phyloP scores from a whole-genome alignment of 164 flowering plant genomes.

The Hamamelis virginiana region DNA sequence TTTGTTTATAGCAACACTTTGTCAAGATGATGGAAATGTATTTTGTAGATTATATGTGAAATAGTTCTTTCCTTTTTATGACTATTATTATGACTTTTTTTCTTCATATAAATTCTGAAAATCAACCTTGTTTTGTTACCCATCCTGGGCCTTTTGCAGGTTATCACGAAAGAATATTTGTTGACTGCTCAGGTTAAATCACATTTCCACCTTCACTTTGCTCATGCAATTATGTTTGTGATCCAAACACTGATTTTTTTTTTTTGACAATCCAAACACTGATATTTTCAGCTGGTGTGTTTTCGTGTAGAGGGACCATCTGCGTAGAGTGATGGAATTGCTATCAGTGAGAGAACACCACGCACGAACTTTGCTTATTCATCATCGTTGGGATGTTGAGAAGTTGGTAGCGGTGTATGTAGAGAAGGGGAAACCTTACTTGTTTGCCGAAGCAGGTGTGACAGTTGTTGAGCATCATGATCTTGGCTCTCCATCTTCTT shows the following conservation, averaged over 20 bases:
- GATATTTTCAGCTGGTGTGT: background rate
- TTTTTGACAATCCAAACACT: background rate
- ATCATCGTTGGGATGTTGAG: constrained; percentile 84
- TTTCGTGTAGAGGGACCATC: constrained; percentile 60
- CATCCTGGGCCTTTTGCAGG: constrained; percentile 40
- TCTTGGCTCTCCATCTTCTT: constrained; percentile 15
- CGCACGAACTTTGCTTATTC: constrained; percentile 80
- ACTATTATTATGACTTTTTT: too few species aligned
- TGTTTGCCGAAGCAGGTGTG: constrained; percentile 73
- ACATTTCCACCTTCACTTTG: background rate
- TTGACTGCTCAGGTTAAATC: constrained; percentile 70
- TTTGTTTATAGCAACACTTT: too few species aligned
- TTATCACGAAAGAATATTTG: constrained; percentile 72
- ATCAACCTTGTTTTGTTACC: constrained; percentile 3
- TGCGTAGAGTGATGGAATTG: constrained; percentile 72
- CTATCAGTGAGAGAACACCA: constrained; percentile 69
- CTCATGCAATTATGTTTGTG: background rate
- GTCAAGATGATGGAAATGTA: too few species aligned
- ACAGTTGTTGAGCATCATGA: constrained; percentile 32
- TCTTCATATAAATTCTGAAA: background rate
- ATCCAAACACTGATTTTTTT: background rate
- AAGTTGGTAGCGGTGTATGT: constrained; percentile 59
- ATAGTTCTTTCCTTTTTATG: too few species aligned
- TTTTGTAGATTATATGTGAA: too few species aligned
- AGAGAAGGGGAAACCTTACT: constrained; percentile 57